Conservation (phyloP, 1,284 basidiomycete species). For the Moniliella sp. region DNA sequence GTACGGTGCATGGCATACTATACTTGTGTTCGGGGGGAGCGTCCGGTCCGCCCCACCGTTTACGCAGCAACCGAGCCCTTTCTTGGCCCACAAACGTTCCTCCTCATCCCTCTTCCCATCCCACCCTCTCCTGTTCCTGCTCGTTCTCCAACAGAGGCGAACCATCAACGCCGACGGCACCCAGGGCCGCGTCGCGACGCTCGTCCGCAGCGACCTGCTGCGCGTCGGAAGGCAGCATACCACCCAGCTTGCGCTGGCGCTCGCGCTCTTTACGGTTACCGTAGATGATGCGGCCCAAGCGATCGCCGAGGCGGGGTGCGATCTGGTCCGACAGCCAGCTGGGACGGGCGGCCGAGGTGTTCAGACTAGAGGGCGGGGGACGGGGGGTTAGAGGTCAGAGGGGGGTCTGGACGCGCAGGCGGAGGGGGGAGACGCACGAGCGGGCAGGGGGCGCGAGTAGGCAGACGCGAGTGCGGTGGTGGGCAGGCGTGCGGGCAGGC, state of each 20-base stretch:
- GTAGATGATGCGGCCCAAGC: not conserved
- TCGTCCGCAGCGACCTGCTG: constrained; percentile 8
- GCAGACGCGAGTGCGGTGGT: too few relatives aligned
- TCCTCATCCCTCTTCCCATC: constrained; percentile 7
- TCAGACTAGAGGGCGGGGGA: too few relatives aligned
- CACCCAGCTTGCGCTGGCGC: constrained; percentile 8
- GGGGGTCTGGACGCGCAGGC: too few relatives aligned
- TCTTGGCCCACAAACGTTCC: constrained; percentile 7
- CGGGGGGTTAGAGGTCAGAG: too few relatives aligned
- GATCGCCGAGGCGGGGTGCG: not conserved
- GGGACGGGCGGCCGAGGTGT: too few relatives aligned
- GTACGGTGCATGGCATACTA: constrained; percentile 58
- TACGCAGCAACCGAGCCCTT: constrained; percentile 13
- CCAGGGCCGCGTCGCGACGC: constrained; percentile 14
- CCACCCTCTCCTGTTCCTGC: constrained; percentile 7
- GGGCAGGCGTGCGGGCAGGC: too few relatives aligned
- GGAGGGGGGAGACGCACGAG: too few relatives aligned
- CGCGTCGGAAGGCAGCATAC: constrained; percentile 17
- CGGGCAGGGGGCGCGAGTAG: too few relatives aligned
- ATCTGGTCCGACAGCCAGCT: too few relatives aligned
- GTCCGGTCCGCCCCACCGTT: constrained; percentile 9
- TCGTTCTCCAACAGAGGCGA: constrained; percentile 17
- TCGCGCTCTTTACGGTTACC: constrained; percentile 1
- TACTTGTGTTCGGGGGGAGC: constrained; percentile 53
- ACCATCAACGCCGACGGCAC: constrained; percentile 17